Evolutionary conservation across 2,329 filamentous ascomycete genomes (phyloP).

Genomic region (Zelopaecilomyces penicillatus): DNA sequence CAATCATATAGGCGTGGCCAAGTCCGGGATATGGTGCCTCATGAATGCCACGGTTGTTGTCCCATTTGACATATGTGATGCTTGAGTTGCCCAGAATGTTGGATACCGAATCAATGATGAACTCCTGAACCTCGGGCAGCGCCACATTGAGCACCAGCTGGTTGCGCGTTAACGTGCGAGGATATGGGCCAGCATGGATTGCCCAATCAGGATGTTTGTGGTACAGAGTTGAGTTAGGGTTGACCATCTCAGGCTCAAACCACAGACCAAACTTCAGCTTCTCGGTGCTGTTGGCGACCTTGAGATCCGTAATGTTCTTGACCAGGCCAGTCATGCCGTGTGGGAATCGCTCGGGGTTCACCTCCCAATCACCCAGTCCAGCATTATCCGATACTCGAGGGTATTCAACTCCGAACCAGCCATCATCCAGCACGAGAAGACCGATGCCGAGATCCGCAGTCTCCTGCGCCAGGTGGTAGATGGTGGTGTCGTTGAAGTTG

Average conservation of each 20-base stretch:
- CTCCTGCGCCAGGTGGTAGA: conserved; percentile 47
- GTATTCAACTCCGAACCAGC: conserved; percentile 55
- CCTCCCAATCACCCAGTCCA: conserved; percentile 56
- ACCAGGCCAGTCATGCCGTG: conserved; percentile 46
- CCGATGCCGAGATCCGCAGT: conserved; percentile 51
- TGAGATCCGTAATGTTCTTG: conserved; percentile 39
- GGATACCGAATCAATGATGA: conserved; percentile 48
- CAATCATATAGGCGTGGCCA: conserved; percentile 53
- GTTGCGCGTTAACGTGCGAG: conserved; percentile 45
- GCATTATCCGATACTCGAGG: conserved; percentile 48
- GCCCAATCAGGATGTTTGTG: conserved; percentile 56
- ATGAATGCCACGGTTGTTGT: conserved; percentile 58
- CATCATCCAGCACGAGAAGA: conserved; percentile 58
- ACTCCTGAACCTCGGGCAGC: conserved; percentile 53
- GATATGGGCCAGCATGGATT: conserved; percentile 47
- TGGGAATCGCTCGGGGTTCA: conserved; percentile 51
- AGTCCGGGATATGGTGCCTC: conserved; percentile 46
- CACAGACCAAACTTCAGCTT: conserved; percentile 55
- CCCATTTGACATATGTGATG: conserved; percentile 59
- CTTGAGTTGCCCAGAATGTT: conserved; percentile 43
- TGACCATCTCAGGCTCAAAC: conserved; percentile 63
- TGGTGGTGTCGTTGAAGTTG: conserved; percentile 46
- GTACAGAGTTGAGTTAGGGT: conserved; percentile 53
- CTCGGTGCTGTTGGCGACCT: conserved; percentile 35
- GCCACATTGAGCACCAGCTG: conserved; percentile 56